A percentile compares a stretch with the other conserved stretches of the same genome.
phyloP scores from a whole-genome alignment of 768 basidiomycete species.

The Suillus decipiens region DNA sequence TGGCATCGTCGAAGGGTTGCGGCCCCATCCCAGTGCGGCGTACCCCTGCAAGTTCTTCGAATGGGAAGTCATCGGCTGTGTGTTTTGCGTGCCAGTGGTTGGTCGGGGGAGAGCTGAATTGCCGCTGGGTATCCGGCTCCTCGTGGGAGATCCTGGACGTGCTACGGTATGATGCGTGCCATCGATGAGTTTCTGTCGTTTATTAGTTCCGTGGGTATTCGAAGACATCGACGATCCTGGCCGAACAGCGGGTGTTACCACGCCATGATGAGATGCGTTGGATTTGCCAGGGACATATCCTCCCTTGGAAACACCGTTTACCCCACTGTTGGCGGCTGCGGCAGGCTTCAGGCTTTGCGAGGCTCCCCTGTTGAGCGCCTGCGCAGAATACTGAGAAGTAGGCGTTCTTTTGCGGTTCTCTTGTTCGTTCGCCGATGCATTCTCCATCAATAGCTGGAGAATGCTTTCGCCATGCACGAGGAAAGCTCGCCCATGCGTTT shows the following conservation, averaged over 20 bases:
- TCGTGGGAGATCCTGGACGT: slow-evolving; percentile 28
- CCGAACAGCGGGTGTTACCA: slow-evolving; percentile 66
- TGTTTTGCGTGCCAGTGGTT: slow-evolving; percentile 5
- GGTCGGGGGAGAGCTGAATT: slow-evolving; percentile 20
- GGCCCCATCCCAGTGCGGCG: slow-evolving; percentile 33
- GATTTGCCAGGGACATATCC: slow-evolving; percentile 34
- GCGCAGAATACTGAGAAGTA: slow-evolving; percentile 34
- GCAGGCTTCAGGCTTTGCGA: slow-evolving; percentile 31
- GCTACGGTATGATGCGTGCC: slow-evolving; percentile 23
- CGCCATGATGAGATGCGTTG: slow-evolving; percentile 28
- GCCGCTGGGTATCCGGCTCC: slow-evolving; percentile 30
- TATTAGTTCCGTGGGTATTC: slow-evolving; percentile 50
- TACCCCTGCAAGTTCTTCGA: slow-evolving; percentile 32
- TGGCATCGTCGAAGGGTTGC: slow-evolving; percentile 36
- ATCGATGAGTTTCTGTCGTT: slow-evolving; percentile 61
- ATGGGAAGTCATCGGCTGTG: slow-evolving; percentile 13
- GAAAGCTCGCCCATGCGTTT: slow-evolving; percentile 70
- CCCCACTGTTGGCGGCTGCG: slow-evolving; percentile 9
- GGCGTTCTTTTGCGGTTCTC: slow-evolving; percentile 69
- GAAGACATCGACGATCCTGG: slow-evolving; percentile 44
- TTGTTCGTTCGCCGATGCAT: slow-evolving; percentile 69
- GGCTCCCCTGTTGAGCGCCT: slow-evolving; percentile 27
- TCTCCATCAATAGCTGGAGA: slow-evolving; percentile 74
- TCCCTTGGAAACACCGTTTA: slow-evolving; percentile 12
- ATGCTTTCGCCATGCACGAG: slow-evolving; percentile 84